Base-by-base conservation (phyloP, 179 eudicot species). In the Actinidia arguta region DNA sequence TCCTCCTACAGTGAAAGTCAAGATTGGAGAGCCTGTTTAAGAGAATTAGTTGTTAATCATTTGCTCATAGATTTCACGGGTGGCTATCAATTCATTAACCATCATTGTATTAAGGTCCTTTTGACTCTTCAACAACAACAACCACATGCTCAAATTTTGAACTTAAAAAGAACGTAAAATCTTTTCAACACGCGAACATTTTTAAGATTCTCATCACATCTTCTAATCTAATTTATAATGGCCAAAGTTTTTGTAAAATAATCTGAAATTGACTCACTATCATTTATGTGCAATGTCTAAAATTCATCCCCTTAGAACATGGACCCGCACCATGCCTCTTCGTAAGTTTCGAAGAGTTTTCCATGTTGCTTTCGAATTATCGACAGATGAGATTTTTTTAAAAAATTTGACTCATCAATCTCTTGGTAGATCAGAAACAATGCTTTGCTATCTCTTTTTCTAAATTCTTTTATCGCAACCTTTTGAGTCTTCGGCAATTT, bases 261-360 rank as follows among this genome's bases (percentile, higher is more conserved):
- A 17, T 73, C 61, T 16, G 1, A 12, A 20, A 59, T 9, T 14
- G 20, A n/a, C 16, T 73, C 63, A 20, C 0, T 14, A 0, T 74
- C 73, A 4, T 59, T 22, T 61, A 73, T 81, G 0, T 73, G 22
- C 10, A 72, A 17, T 1, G 5, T 50, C 9, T 81, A 73, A 47
- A 73, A 48, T 27, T 81, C 63, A 0, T n/a, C 59, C 50, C 51
- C 5, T 24, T n/a, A 81, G 22, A 44, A 78, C 27, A 62, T 81
- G 83, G 16, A 81, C 62, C 1, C 42, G 12, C 3, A 81, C 73
- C 14, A 25, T 69, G 16, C 83, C 83, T 48, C 31, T 17, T 24
- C 25, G 22, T 1, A 73, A 73, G 12, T 17, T 46, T 3, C 27
- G 2, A 3, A 81, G 71, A 48, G 36, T 17, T 2, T 73, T 73